Conservation (phyloP, 75 land plant species). For the Sequoia sempervirens region DNA sequence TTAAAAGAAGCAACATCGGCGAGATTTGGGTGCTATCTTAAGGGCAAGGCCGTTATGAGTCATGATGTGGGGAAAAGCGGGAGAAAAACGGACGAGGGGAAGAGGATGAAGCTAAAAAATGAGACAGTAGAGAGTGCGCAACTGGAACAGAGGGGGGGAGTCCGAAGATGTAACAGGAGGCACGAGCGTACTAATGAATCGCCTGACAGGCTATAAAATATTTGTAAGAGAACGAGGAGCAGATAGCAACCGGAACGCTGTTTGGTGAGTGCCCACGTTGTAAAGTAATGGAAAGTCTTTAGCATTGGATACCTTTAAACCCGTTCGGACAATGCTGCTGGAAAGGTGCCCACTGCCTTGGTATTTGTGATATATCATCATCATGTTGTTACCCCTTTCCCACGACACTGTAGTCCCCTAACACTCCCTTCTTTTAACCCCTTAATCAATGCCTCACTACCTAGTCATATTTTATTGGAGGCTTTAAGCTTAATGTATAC, state of each 20-base stretch:
- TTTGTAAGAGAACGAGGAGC: background rate
- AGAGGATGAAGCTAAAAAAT: background rate
- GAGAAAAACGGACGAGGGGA: background rate
- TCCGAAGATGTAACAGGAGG: slow-evolving; percentile 7
- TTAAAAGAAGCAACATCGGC: background rate
- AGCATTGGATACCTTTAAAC: slow-evolving; percentile 11
- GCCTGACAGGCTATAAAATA: background rate
- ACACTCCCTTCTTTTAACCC: too few relatives aligned
- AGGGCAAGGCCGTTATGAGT: background rate
- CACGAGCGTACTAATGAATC: slow-evolving; percentile 11
- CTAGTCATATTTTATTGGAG: too few relatives aligned
- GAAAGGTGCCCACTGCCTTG: slow-evolving; percentile 3
- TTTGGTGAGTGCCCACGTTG: slow-evolving; percentile 1
- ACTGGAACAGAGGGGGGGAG: background rate
- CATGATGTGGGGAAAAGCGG: background rate
- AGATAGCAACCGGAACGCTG: background rate
- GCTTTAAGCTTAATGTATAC: background rate
- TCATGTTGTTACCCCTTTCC: background rate
- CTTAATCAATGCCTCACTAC: too few relatives aligned
- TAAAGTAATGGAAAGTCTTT: background rate
- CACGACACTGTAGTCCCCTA: background rate
- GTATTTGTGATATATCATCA: background rate
- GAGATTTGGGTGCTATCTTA: background rate
- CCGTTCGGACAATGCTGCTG: background rate
- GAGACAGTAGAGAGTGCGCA: background rate